A percentile compares a stretch with the other conserved stretches of the same genome.
Conservation (phyloP, 2,329 filamentous ascomycete species). For the Bipolaris zeicola region DNA sequence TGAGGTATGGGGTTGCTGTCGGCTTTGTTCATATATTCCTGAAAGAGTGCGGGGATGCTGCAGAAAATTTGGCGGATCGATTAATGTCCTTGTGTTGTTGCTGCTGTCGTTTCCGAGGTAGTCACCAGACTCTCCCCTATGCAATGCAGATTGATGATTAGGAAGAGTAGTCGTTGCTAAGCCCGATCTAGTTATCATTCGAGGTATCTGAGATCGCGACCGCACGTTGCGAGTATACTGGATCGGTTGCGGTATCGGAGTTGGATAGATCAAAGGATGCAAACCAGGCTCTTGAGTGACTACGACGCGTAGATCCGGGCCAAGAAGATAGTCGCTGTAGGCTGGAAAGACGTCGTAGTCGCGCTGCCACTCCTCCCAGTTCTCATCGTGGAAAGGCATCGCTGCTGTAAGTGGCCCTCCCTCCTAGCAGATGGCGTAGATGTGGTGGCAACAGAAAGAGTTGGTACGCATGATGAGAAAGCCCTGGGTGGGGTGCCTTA, state of each 20-base stretch:
- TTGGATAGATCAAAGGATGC: constrained; percentile 21
- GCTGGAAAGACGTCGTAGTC: constrained; percentile 30
- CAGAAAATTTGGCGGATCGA: not conserved
- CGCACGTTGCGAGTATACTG: constrained; percentile 7
- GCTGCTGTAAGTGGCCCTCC: not conserved
- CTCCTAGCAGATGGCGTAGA: not conserved
- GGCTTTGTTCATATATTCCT: not conserved
- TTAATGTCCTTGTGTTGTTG: not conserved
- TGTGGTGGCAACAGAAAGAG: too few relatives aligned
- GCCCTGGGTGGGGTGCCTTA: too few relatives aligned
- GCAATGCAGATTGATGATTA: too few relatives aligned
- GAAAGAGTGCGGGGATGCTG: not conserved
- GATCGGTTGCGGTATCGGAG: not conserved
- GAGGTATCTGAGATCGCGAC: not conserved
- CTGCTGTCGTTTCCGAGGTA: too few relatives aligned
- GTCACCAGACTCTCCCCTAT: too few relatives aligned
- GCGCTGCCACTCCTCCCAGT: constrained; percentile 27
- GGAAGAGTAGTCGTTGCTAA: too few relatives aligned
- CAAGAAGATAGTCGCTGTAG: constrained; percentile 30
- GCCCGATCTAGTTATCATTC: too few relatives aligned
- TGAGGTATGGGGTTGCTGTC: not conserved
- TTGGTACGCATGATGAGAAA: too few relatives aligned
- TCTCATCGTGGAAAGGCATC: constrained; percentile 26
- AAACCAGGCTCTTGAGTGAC: constrained; percentile 22
- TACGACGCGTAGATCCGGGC: constrained; percentile 17